These are phyloP conservation scores for Iris macrosiphon DNA, from an alignment of 106 monocot genomes.

Conservation along the genomic window DNA sequence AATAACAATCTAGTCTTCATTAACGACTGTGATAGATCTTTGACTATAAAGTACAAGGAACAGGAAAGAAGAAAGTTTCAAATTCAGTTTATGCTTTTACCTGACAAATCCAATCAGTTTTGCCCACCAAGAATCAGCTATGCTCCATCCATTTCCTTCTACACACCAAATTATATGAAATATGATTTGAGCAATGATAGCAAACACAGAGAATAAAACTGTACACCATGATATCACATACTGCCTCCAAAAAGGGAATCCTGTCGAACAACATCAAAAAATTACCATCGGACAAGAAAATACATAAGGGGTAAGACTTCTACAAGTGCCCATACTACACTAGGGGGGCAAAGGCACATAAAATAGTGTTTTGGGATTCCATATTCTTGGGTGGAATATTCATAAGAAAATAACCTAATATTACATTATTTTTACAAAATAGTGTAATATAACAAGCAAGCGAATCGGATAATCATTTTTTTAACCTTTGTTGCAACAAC, in stretches of 20 bases:
- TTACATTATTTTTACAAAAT: no score
- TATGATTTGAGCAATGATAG: constrained; percentile 46
- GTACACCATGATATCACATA: constrained; percentile 51
- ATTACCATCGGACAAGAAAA: background rate
- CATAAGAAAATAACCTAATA: background rate
- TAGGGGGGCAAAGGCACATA: background rate
- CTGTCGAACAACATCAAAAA: constrained; percentile 23
- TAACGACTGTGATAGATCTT: background rate
- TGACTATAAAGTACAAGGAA: background rate
- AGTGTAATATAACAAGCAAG: no score
- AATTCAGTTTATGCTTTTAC: constrained; percentile 25
- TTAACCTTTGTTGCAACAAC: no score
- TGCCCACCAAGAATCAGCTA: constrained; percentile 62
- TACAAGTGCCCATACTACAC: background rate
- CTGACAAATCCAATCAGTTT: constrained; percentile 68
- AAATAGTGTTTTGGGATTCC: no score
- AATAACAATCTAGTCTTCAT: no score
- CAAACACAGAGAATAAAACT: constrained; percentile 51
- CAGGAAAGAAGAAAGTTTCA: constrained; percentile 10
- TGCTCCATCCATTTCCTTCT: constrained; percentile 49
- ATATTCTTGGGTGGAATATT: no score
- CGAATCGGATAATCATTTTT: no score
- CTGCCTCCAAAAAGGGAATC: constrained; percentile 28
- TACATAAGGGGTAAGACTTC: background rate
- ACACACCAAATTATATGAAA: constrained; percentile 76